A percentile compares a stretch with the other conserved stretches of the same genome.
These are phyloP conservation scores for Fallopia convolvulus DNA, from an alignment of 148 eudicot species.

Conservation along the genomic window DNA sequence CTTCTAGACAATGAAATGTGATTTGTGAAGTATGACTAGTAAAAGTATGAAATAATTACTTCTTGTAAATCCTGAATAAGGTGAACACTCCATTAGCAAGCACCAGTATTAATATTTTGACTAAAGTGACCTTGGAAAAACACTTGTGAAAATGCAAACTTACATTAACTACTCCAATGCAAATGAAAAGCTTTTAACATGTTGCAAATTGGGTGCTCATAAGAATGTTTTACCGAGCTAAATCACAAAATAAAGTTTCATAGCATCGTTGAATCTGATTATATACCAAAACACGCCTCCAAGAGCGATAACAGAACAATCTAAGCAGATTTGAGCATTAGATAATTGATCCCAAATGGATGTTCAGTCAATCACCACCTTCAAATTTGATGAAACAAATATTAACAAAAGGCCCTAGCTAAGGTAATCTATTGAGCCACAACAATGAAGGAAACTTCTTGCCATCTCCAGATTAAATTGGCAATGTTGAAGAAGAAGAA, in stretches of 20 bases:
- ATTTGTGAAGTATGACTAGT: not conserved
- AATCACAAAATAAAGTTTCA: not conserved
- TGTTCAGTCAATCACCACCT: not conserved
- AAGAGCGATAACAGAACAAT: not conserved
- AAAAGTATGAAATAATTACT: not conserved
- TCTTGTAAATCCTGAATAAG: not conserved
- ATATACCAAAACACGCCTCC: not conserved
- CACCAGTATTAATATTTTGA: not conserved
- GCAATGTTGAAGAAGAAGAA: not conserved
- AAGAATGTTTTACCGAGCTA: not conserved
- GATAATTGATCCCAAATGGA: not conserved
- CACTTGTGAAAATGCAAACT: not conserved
- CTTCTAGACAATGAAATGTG: not conserved
- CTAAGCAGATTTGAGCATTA: not conserved
- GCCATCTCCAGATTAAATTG: not conserved
- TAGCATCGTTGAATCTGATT: not conserved
- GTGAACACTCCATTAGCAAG: not conserved
- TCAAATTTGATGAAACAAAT: conserved; percentile 10
- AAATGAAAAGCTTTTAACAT: not conserved
- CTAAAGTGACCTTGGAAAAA: not conserved
- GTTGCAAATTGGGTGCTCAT: not conserved
- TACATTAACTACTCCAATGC: not conserved
- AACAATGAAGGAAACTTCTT: not conserved
- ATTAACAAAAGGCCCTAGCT: conserved; percentile 1
- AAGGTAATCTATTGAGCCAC: not conserved